Percentiles rank a stretch among this genome's conserved stretches.
Conservation (phyloP, 139 green algal species). For the Asterochloris sp. region DNA sequence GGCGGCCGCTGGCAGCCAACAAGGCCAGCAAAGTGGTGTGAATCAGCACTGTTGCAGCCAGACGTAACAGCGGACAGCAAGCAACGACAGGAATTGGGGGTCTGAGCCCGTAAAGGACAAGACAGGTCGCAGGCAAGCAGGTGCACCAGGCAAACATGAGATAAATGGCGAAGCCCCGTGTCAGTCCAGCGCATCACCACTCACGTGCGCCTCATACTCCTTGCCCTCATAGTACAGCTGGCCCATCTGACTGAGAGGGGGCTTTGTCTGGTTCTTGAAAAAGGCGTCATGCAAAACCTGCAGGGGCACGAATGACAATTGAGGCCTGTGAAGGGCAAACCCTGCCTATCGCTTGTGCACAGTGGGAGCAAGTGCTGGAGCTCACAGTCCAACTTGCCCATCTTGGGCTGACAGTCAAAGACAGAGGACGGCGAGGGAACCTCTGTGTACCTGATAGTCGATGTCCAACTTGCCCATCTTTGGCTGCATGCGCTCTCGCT, state of each 20-base stretch:
- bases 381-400: background rate
- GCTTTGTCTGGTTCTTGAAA: constrained; percentile 97
- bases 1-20: too few relatives aligned
- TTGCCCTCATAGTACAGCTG: constrained; percentile 99
- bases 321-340: too few relatives aligned
- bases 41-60: too few relatives aligned
- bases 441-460: constrained; percentile 77
- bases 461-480: constrained; percentile 98
- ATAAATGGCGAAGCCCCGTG: too few relatives aligned
- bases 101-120: too few relatives aligned
- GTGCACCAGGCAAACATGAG: too few relatives aligned
- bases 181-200: background rate
- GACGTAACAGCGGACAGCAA: too few relatives aligned
- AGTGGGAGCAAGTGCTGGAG: background rate
- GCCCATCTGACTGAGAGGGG: constrained; percentile 77
- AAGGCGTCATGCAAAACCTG: constrained; percentile 95
- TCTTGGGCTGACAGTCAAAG: background rate
- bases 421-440: too few relatives aligned
- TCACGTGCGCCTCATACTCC: constrained; percentile 61
- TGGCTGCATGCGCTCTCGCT: constrained; percentile 57
- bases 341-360: too few relatives aligned
- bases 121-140: too few relatives aligned
- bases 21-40: too few relatives aligned
- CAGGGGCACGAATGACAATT: background rate
- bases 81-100: too few relatives aligned